A percentile compares a stretch with the other conserved stretches of the same genome.
These are phyloP conservation scores for Jaltomata sinuosa DNA, from an alignment of 257 asterid genomes.

Conservation along the genomic window DNA sequence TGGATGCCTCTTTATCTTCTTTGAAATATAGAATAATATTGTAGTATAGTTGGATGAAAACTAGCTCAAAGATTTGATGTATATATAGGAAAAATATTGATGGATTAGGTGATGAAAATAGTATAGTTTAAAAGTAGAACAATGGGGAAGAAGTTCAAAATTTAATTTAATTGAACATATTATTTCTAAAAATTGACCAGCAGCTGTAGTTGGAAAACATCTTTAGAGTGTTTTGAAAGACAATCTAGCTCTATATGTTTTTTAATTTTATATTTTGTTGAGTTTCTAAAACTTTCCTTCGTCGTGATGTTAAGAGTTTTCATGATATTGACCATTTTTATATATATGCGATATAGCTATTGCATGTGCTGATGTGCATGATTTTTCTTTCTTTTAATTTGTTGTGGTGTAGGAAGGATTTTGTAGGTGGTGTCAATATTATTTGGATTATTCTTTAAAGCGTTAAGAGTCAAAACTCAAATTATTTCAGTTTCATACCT, in stretches of 20 bases:
- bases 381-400: too few species aligned
- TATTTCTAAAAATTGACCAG: background rate
- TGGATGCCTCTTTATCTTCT: background rate
- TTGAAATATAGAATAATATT: background rate
- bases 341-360: background rate
- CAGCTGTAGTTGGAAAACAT: conserved; percentile 20
- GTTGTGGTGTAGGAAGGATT: too few species aligned
- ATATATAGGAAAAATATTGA: conserved; percentile 4
- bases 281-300: background rate
- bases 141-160: background rate
- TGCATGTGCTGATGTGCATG: background rate
- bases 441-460: too few species aligned
- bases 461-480: too few species aligned
- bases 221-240: conserved; percentile 29
- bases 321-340: background rate
- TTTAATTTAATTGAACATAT: background rate
- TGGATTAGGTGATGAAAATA: conserved; percentile 19
- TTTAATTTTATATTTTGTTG: background rate
- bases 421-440: too few species aligned
- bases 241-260: conserved; percentile 6
- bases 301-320: background rate
- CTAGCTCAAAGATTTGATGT: background rate
- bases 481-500: too few species aligned
- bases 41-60: conserved; percentile 3
- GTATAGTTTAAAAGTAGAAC: background rate